phyloP scores from a whole-genome alignment of 140 eudicot genomes.

The Bidens hawaiensis region DNA sequence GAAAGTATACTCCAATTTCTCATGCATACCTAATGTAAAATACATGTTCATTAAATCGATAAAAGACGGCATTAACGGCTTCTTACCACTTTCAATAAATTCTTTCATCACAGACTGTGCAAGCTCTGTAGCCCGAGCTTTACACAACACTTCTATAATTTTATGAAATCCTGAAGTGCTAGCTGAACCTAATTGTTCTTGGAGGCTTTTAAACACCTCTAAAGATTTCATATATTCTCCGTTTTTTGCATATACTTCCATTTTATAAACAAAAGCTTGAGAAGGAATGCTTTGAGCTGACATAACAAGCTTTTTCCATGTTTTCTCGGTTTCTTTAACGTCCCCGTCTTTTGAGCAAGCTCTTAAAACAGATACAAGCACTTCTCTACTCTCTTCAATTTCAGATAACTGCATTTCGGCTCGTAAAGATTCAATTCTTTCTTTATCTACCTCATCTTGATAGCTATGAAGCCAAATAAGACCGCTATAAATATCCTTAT shows the following conservation, averaged over 20 bases:
- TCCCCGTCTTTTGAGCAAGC: constrained; percentile 86
- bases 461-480: constrained; percentile 94
- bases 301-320: constrained; percentile 63
- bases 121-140: constrained; percentile 43
- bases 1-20: constrained; percentile 61
- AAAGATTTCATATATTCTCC: constrained; percentile 67
- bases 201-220: constrained; percentile 59
- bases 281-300: constrained; percentile 39
- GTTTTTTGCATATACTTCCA: constrained; percentile 59
- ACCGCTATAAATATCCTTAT: constrained; percentile 72
- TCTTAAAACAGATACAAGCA: constrained; percentile 77
- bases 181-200: constrained; percentile 38
- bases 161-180: constrained; percentile 58
- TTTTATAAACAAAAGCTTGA: constrained; percentile 78
- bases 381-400: constrained; percentile 55
- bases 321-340: constrained; percentile 60
- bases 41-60: constrained; percentile 59
- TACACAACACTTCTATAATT: constrained; percentile 63
- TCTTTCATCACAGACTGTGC: constrained; percentile 79
- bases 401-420: constrained; percentile 61
- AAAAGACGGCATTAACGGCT: constrained; percentile 56
- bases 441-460: constrained; percentile 66
- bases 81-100: constrained; percentile 63
- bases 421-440: constrained; percentile 53
- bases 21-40: constrained; percentile 45